Base-by-base conservation (phyloP, 164 flowering plant species). In the Vitis amurensis region DNA sequence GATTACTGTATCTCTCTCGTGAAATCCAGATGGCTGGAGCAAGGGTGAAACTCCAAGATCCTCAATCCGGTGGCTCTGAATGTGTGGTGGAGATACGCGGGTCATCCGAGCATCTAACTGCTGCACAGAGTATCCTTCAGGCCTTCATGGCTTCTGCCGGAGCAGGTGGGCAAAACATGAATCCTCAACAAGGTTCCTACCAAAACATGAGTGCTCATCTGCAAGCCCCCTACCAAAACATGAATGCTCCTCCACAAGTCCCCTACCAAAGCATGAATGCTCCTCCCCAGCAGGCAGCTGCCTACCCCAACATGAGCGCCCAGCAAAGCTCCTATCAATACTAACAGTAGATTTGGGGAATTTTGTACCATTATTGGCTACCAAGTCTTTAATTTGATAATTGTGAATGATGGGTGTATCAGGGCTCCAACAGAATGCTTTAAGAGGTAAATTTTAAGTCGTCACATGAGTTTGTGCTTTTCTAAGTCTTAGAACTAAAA, bases 21-120 rank as follows among this genome's bases (percentile, higher is more conserved):
- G 8, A 23, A 17, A 19, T 74, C 11, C 61, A 83, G 88, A 72
- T 81, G 55, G 69, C 83, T 60, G 88, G 82, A 51, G 73, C 77
- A 11, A 79, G 79, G 69, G 66, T 81, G 52, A 81, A 78, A 61
- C 71, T 83, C 68, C 81, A 81, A 56, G 83, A 79, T 66, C 66
- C 83, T 19, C 81, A 64, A 27, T 8, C 77, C 11, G 71, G 77
- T 69, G 77, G 79, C 55, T 77, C 81, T n/a, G 85, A 84, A 31
- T 70, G 81, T 23, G 61, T 76, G 12, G 81, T 82, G 62, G 84
- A 82, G 67, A 77, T 80, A 57, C 84, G 69, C 53, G 83, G 85
- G 51, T 73, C 83, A 52, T 73, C 80, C n/a, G 84, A 84, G 62
- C 81, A 80, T 73, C 72, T 76, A 70, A 71, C 63, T 71, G 76